Evolutionary conservation across 768 basidiomycete genomes (phyloP), one percentile per base, ranked within the genome.

Genomic region (Rhizopogon vesiculosus): DNA sequence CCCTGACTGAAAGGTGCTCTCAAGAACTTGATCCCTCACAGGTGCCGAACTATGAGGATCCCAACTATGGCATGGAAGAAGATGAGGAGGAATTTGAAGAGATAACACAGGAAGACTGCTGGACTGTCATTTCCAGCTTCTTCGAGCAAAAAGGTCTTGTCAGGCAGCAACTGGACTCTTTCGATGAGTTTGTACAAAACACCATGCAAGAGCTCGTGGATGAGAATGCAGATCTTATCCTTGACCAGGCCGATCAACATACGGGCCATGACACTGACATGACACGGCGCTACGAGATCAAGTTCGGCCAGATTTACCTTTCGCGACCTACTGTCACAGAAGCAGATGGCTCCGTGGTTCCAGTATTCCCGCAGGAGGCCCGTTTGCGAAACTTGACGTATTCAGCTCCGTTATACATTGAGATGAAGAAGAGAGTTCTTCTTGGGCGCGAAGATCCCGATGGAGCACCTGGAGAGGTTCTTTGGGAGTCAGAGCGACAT

Each of bases 141-240:
- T 98, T 99, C 71, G 88, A 93, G 59, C 91, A 93, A 70, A 97
- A 96, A 71, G 96, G 96, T 73, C 87, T 99, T 58, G 97, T 98
- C 52, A 85, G 93, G 46, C 97, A 99, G 69, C 97, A 99, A 69
- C 84, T 98, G 53, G 94, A 96, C 75, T 95, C 92, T 10, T 99
- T 96, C 72, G 94, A 99, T 69, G 96, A 98, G 74, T 99, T 98
- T 66, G 92, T 99, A 35, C 93, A 98, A 68, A 98, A 98, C 64
- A 98, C 94, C 13, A 97, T 99, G 94, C 96, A 98, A 73, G 97
- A 98, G 69, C 80, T 99, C 25, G 95, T 99, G 19, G 97, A 98
- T 69, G 97, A 99, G 74, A 92, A 92, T 61, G 75, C 87, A n/a
- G 92, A 93, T 64, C 84, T 99, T 66, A 94, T 96, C 61, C 78